Percentiles rank a stretch among this genome's conserved stretches.
phyloP scores from a whole-genome alignment of 495 filamentous ascomycete species.

The Penicillium fimorum region DNA sequence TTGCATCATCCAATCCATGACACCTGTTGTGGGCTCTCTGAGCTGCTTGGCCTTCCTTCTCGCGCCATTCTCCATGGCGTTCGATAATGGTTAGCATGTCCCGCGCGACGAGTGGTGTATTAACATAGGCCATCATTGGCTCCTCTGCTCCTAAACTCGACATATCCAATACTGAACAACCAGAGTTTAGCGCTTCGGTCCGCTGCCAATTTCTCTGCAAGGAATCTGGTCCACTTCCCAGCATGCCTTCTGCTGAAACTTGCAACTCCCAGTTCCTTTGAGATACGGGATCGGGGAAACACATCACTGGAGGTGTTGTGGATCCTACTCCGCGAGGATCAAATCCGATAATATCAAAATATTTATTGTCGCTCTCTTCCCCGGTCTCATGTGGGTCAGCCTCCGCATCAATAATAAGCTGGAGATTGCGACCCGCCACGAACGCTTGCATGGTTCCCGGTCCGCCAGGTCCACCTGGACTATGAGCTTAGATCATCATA shows the following conservation, averaged over 20 bases:
- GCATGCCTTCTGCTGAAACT: constrained; percentile 41
- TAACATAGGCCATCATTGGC: constrained; percentile 47
- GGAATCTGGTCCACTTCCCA: constrained; percentile 34
- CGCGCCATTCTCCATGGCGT: constrained; percentile 47
- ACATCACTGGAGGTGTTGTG: constrained; percentile 47
- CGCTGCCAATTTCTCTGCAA: constrained; percentile 51
- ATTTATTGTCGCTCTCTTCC: constrained; percentile 25
- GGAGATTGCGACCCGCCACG: constrained; percentile 36
- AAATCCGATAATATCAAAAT: constrained; percentile 57
- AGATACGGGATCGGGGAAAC: constrained; percentile 44
- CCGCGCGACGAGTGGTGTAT: constrained; percentile 45
- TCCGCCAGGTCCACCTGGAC: constrained; percentile 51
- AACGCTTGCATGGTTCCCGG: constrained; percentile 44
- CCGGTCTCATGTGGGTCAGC: constrained; percentile 17
- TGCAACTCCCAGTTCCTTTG: constrained; percentile 43
- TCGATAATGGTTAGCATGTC: constrained; percentile 56
- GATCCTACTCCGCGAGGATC: constrained; percentile 56
- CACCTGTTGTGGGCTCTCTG: constrained; percentile 29
- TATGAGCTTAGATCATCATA: not conserved
- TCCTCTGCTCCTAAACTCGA: constrained; percentile 24
- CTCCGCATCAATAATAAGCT: constrained; percentile 44
- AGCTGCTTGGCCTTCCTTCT: constrained; percentile 31
- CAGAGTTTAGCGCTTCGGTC: constrained; percentile 41
- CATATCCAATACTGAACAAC: constrained; percentile 35
- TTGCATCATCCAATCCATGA: constrained; percentile 32